Evolutionary conservation across 805 yeast species (phyloP).

Genomic region (Soucietia sequanensis): DNA sequence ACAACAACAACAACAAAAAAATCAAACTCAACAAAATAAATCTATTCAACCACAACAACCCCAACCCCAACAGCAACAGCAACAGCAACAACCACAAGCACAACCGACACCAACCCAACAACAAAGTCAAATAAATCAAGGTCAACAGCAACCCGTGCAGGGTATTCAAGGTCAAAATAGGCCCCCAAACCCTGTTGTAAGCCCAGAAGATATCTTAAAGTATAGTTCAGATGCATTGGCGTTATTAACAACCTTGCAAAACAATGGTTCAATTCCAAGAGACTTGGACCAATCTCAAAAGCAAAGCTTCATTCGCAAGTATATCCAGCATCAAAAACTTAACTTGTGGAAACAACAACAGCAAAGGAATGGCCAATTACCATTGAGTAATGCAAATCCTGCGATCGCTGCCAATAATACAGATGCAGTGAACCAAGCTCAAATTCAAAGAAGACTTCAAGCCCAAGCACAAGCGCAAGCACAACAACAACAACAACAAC

Average conservation of each 20-base stretch:
- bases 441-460: conserved; percentile 10
- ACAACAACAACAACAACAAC: conserved; percentile 9
- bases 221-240: conserved; percentile 41
- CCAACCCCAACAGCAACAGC: conserved; percentile 27
- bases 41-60: conserved; percentile 24
- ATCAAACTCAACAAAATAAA: conserved; percentile 8
- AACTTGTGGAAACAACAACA: conserved; percentile 27
- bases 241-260: conserved; percentile 34
- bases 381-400: conserved; percentile 6
- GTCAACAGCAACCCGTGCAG: conserved; percentile 15
- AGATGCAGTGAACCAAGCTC: conserved; percentile 12
- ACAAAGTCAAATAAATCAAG: conserved; percentile 14
- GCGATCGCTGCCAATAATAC: conserved; percentile 8
- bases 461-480: conserved; percentile 10
- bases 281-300: conserved; percentile 36
- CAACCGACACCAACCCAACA: conserved; percentile 29
- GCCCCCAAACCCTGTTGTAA: conserved; percentile 31
- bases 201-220: conserved; percentile 38
- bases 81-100: conserved; percentile 26
- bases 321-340: conserved; percentile 38
- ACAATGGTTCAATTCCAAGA: conserved; percentile 31
- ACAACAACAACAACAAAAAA: conserved; percentile 18
- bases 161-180: conserved; percentile 11
- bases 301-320: conserved; percentile 38
- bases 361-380: conserved; percentile 15